Percentiles rank a stretch among this genome's conserved stretches.
These are phyloP conservation scores for Naganishia vaughanmartiniae DNA, from an alignment of 768 basidiomycete genomes.

Conservation along the genomic window DNA sequence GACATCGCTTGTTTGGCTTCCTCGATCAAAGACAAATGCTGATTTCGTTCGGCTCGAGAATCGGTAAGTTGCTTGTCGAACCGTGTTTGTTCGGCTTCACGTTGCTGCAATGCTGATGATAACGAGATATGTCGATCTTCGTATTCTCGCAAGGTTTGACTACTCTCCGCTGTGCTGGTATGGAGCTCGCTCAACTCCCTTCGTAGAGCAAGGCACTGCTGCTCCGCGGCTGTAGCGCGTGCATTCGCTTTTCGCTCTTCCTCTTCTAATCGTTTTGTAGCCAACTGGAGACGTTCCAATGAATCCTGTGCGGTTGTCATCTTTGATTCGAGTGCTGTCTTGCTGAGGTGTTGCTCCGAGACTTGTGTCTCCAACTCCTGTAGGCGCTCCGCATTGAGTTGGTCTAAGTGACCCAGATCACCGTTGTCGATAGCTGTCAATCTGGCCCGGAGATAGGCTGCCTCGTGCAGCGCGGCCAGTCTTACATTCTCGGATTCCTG, in stretches of 20 bases:
- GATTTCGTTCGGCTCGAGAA: conserved; percentile 67
- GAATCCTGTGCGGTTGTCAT: background rate
- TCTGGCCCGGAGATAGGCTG: conserved; percentile 93
- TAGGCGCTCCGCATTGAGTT: conserved; percentile 76
- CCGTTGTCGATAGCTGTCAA: conserved; percentile 77
- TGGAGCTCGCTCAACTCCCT: conserved; percentile 67
- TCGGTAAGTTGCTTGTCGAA: conserved; percentile 70
- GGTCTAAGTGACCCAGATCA: conserved; percentile 63
- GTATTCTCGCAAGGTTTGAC: conserved; percentile 68
- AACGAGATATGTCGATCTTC: conserved; percentile 70
- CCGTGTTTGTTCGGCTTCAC: conserved; percentile 71
- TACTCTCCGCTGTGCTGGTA: conserved; percentile 61
- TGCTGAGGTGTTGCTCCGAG: conserved; percentile 52
- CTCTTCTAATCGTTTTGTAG: conserved; percentile 64
- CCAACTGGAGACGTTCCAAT: conserved; percentile 3
- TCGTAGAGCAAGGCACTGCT: conserved; percentile 66
- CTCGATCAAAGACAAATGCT: conserved; percentile 82
- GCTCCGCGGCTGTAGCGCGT: conserved; percentile 66
- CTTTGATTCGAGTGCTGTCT: background rate
- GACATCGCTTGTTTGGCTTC: conserved; percentile 75
- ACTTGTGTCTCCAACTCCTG: conserved; percentile 66
- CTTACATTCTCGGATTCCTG: conserved; percentile 70
- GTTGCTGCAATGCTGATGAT: conserved; percentile 70
- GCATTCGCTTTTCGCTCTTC: conserved; percentile 64
- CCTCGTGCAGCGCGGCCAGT: conserved; percentile 86